Base-by-base conservation (phyloP, 2,329 filamentous ascomycete species). In the Paecilomyces formosus region DNA sequence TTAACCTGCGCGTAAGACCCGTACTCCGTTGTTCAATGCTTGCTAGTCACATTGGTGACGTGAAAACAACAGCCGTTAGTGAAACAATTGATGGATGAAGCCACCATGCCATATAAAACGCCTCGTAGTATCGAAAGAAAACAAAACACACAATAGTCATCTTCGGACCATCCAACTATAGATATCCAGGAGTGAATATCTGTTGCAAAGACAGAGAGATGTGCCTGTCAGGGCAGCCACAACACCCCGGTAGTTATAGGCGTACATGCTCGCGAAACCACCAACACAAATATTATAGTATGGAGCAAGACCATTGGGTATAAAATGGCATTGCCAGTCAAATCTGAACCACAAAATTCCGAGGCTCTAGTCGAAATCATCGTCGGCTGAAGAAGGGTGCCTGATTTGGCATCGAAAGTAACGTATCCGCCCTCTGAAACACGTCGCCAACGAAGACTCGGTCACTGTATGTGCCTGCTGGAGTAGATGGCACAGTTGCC, bases 401-500 rank as follows among this genome's bases (percentile, higher is more conserved):
- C 60, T 77, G 75, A 51, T 70, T 71, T 11, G 70, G 71, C 72
- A 77, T 77, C 12, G 72, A 77, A 31, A 80, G 70, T 55, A 80
- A 65, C 22, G 75, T 77, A 62, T 81, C 78, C 2, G 78, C 78
- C 54, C 78, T 69, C 62, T 80, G 77, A 60, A 79, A 80, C 13
- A 80, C 74, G 61, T 80, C 76, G 3, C 78, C 78, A 50, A 76
- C 75, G 62, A 80, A 80, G 58, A 79, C 78, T 33, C 74, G 74
- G 63, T 79, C 77, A 57, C 77, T 76, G 62, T 78, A 78, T 12
- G 76, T 74, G 64, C 72, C 78, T n/a, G 76, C 76, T 5, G 76
- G 77, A 0, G 77, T 78, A 2, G 83, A 89, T 3, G 90, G 89
- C 11, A 96, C 87, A 0, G 91, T 97, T 0, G 92, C 92, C 74